Evolutionary conservation across 345 rosid species (phyloP).

Genomic region (Turnera subulata): DNA sequence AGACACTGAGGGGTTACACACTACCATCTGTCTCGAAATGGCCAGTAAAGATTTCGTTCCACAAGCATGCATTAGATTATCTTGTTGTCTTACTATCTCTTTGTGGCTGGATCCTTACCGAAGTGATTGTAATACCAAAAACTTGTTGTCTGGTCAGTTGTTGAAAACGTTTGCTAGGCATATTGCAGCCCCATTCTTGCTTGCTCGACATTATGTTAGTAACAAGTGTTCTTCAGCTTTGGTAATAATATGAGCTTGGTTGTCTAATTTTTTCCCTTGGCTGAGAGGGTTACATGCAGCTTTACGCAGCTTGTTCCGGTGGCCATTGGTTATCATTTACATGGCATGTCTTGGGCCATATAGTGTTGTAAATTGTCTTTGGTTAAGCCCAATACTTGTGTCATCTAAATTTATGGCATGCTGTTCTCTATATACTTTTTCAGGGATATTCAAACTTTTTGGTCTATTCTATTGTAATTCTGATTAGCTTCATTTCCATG

Average conservation of each 20-base stretch:
- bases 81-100: neutral
- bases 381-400: neutral
- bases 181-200: too few species aligned
- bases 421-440: neutral
- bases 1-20: too few species aligned
- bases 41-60: slow-evolving; percentile 4
- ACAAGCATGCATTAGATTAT: neutral
- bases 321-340: neutral
- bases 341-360: neutral
- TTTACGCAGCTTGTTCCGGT: neutral
- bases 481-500: too few species aligned
- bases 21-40: too few species aligned
- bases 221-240: too few species aligned
- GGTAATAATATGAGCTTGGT: neutral
- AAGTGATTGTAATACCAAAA: too few species aligned
- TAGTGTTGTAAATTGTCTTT: neutral
- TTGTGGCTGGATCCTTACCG: too few species aligned
- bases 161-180: too few species aligned
- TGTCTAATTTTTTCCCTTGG: too few species aligned
- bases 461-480: too few species aligned
- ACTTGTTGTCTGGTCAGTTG: too few species aligned
- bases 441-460: neutral
- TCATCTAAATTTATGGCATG: neutral
- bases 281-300: neutral
- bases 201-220: too few species aligned